A percentile compares a stretch with the other conserved stretches of the same genome.
Evolutionary conservation across 73 alveolate genomes (phyloP).

Genomic region (Uronychia setigera): DNA sequence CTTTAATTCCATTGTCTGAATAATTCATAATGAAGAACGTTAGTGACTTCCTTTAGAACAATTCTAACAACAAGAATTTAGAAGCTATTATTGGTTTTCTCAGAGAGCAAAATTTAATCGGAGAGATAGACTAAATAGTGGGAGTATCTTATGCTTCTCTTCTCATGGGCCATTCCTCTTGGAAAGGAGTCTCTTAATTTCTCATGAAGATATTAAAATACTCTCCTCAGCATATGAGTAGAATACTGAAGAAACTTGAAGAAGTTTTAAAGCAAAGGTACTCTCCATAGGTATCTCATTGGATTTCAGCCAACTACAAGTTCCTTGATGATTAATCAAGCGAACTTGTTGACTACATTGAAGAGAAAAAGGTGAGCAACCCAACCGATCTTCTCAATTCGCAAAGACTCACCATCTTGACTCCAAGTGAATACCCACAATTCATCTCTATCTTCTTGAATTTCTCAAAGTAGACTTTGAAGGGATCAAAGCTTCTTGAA

Average conservation of each 20-base stretch:
- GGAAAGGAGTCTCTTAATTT: not conserved
- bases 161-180: not conserved
- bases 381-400: not conserved
- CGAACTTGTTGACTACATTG: not conserved
- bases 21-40: no score
- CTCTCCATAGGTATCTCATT: not conserved
- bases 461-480: no score
- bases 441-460: no score
- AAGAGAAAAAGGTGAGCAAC: not conserved
- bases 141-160: not conserved
- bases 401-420: not conserved
- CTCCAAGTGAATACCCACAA: no score
- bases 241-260: not conserved
- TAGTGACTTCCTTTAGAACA: no score
- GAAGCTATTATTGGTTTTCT: no score
- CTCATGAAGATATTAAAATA: not conserved
- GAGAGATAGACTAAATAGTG: not conserved
- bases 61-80: no score
- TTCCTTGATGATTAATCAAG: not conserved
- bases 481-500: no score
- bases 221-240: not conserved
- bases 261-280: not conserved
- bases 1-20: no score
- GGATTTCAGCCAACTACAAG: not conserved
- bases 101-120: not conserved